These are phyloP conservation scores for Geopyxis carbonaria DNA, from an alignment of 495 filamentous ascomycete species.

Conservation along the genomic window DNA sequence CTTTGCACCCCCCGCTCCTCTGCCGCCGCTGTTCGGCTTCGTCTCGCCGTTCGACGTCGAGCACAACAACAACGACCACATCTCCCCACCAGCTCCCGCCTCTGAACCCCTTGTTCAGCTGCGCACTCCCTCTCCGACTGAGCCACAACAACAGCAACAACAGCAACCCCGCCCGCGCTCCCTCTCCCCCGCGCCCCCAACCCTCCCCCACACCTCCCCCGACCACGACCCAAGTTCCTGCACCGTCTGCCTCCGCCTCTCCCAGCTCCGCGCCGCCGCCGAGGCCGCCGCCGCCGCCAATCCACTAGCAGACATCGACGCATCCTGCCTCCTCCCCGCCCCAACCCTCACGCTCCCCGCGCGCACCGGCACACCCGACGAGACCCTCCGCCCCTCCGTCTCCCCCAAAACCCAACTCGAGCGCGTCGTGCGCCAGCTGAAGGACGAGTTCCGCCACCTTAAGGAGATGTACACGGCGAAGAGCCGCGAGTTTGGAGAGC, in stretches of 20 bases:
- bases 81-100: too few relatives aligned
- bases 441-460: slow-evolving; percentile 70
- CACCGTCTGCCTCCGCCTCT: slow-evolving; percentile 20
- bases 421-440: slow-evolving; percentile 31
- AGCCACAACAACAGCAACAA: not conserved
- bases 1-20: too few relatives aligned
- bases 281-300: slow-evolving; percentile 16
- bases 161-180: not conserved
- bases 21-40: too few relatives aligned
- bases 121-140: too few relatives aligned
- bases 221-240: slow-evolving; percentile 19
- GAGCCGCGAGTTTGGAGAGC: slow-evolving; percentile 31
- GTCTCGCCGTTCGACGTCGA: too few relatives aligned
- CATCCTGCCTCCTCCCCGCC: slow-evolving; percentile 19
- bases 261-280: slow-evolving; percentile 12
- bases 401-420: slow-evolving; percentile 17
- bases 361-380: slow-evolving; percentile 6
- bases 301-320: slow-evolving; percentile 22
- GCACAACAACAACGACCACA: too few relatives aligned
- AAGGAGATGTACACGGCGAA: slow-evolving; percentile 31
- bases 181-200: not conserved
- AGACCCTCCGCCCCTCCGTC: slow-evolving; percentile 19
- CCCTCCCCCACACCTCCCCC: not conserved
- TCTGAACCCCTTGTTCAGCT: not conserved
- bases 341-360: slow-evolving; percentile 15